Evolutionary conservation across 352 stramenopile genomes (phyloP), one percentile per base, ranked within the genome.

Genomic region (Aphanomyces astaci): DNA sequence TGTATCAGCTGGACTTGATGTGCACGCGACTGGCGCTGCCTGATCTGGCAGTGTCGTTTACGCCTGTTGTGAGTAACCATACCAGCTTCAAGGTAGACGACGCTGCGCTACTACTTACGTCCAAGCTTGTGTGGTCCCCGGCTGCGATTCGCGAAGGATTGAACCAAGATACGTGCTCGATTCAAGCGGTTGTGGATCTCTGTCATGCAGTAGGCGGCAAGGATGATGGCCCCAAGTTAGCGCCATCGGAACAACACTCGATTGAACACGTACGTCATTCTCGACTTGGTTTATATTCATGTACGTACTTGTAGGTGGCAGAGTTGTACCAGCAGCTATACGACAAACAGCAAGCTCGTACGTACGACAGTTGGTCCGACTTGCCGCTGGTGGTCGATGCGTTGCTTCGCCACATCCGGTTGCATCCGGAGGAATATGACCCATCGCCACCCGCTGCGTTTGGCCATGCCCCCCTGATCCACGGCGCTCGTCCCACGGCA

Each of bases 31-130:
- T 95, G 5, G 71, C 85, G 4, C 71, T 90, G 22, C 84, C 82
- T 33, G 87, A 95, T 74, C 75, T 93, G 66, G 80, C 79, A 0
- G 82, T 90, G 70, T 71, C 72, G 1, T 95, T 95, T 70, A 84
- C 94, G 10, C 87, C 87, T 17, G 70, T 59, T n/a, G n/a, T n/a
- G n/a, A 22, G 22, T 15, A 36, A 59, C 51, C 36, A 15, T 43
- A 13, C 27, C 51, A 22, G 30, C 1, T n/a, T 39, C n/a, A 65
- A 40, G 17, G 13, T 19, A 31, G 70, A 78, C 40, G 76, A 82
- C 33, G 57, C 49, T 39, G 73, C 63, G 30, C 40, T 25, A n/a
- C n/a, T n/a, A n/a, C n/a, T n/a, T n/a, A n/a, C 22, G 49, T 31
- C 2, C 46, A 63, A 36, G 22, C 24, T 59, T 5, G 22, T 30